Evolutionary conservation across 371 early-diverging fungal species (phyloP), one percentile per base, ranked within the genome.

Genomic region (Apophysomyces variabilis): DNA sequence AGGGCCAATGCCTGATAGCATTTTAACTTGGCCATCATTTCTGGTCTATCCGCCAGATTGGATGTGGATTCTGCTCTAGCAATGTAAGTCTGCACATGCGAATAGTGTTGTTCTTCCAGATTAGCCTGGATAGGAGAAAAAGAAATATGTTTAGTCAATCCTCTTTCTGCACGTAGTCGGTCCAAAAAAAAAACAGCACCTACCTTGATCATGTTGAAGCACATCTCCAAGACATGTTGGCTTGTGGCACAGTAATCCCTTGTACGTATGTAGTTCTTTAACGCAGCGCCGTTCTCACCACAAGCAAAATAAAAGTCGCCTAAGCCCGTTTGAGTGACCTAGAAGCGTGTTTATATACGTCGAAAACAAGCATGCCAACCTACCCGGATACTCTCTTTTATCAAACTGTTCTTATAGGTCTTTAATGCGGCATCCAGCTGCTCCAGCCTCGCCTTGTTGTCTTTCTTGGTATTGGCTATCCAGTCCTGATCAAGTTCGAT

Each of bases 341-440:
- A 18, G 16, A 46, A 50, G 38, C 7, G 32, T 26, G 32, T 26
- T 26, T 26, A 26, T 26, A 66, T n/a, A 46, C 35, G 26, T 18
- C 6, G 41, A 11, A 13, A 11, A 11, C 13, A 41, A 41, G 8
- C 38, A 63, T 9, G 8, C 39, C 6, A 45, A 35, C 39, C 8
- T 82, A 93, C 95, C 67, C 95, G 75, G 45, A 94, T 93, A 68
- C 87, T 87, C 75, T 95, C 95, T 74, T 92, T 95, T 66, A 89
- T 85, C 56, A 87, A 68, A 62, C 89, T 92, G 43, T 72, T 78
- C 64, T 91, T 90, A 72, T 90, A 92, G 43, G 68, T 81, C 72
- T 89, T 92, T 41, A 95, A 75, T 68, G 93, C 92, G 12, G 72
- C 71, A 57, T 95, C 93, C 43, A 95, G 75, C 66, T 74, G 76